These are phyloP conservation scores for Phytophthora lateralis DNA, from an alignment of 352 stramenopile genomes.

Conservation along the genomic window DNA sequence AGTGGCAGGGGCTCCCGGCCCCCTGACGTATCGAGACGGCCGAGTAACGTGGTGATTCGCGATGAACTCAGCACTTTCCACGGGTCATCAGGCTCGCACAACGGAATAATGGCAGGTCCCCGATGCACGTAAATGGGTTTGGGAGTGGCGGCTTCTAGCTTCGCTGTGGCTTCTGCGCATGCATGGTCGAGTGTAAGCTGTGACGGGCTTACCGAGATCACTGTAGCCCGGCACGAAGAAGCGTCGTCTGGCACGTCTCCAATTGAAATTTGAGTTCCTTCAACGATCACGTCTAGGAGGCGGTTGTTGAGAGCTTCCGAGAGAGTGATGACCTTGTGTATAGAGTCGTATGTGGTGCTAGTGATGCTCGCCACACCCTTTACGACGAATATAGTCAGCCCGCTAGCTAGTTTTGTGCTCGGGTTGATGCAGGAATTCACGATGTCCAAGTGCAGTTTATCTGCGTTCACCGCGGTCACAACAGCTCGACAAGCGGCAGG, in stretches of 20 bases:
- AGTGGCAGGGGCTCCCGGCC: constrained; percentile 55
- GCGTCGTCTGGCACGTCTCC: constrained; percentile 22
- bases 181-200: constrained; percentile 40
- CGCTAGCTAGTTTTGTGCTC: constrained; percentile 12
- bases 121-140: constrained; percentile 60
- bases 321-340: constrained; percentile 18
- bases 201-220: constrained; percentile 19
- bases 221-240: constrained; percentile 26
- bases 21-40: constrained; percentile 33
- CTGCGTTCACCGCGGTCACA: constrained; percentile 19
- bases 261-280: constrained; percentile 28
- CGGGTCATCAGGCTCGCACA: constrained; percentile 55
- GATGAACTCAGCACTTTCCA: constrained; percentile 50
- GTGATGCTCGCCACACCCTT: constrained; percentile 23
- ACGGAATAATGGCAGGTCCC: constrained; percentile 66
- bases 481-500: constrained; percentile 28
- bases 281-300: constrained; percentile 31
- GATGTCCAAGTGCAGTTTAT: constrained; percentile 26
- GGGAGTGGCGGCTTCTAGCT: constrained; percentile 25
- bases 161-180: constrained; percentile 20
- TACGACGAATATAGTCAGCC: constrained; percentile 21
- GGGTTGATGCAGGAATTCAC: constrained; percentile 26
- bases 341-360: constrained; percentile 11
- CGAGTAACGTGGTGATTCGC: constrained; percentile 33
- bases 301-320: constrained; percentile 22